Evolutionary conservation across 495 filamentous ascomycete species (phyloP).

Genomic region (Neurospora tetraspora): DNA sequence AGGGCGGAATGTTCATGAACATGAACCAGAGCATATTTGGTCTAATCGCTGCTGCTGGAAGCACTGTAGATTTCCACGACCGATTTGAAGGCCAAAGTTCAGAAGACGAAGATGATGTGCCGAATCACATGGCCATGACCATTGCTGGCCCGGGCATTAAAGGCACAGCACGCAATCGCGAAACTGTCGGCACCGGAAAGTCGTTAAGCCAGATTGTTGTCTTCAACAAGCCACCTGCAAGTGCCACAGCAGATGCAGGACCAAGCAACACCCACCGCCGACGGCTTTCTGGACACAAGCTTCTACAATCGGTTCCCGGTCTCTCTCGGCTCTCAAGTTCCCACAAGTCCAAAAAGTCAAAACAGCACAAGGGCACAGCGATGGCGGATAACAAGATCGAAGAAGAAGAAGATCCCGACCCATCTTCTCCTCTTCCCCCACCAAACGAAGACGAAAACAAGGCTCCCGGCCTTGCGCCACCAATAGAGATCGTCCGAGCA

Average conservation of each 20-base stretch:
- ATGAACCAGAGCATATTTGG: slow-evolving; percentile 96
- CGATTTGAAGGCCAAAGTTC: slow-evolving; percentile 73
- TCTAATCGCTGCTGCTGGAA: slow-evolving; percentile 84
- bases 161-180: background rate
- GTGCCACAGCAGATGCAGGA: background rate
- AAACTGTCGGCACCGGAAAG: background rate
- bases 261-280: background rate
- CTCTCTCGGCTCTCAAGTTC: slow-evolving; percentile 27
- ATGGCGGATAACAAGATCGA: slow-evolving; percentile 12
- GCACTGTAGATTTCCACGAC: slow-evolving; percentile 65
- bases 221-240: background rate
- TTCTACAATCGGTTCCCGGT: slow-evolving; percentile 49
- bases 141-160: slow-evolving; percentile 10
- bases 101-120: slow-evolving; percentile 51
- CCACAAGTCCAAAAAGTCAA: slow-evolving; percentile 28
- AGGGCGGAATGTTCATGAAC: slow-evolving; percentile 47
- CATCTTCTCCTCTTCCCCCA: background rate
- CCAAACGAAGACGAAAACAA: background rate
- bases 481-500: slow-evolving; percentile 23
- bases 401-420: slow-evolving; percentile 5
- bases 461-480: slow-evolving; percentile 8
- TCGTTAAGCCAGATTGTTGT: background rate
- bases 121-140: slow-evolving; percentile 21
- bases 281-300: slow-evolving; percentile 5
- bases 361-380: slow-evolving; percentile 18